Evolutionary conservation across 805 yeast species (phyloP).

Genomic region (Ogataea salicorniae): DNA sequence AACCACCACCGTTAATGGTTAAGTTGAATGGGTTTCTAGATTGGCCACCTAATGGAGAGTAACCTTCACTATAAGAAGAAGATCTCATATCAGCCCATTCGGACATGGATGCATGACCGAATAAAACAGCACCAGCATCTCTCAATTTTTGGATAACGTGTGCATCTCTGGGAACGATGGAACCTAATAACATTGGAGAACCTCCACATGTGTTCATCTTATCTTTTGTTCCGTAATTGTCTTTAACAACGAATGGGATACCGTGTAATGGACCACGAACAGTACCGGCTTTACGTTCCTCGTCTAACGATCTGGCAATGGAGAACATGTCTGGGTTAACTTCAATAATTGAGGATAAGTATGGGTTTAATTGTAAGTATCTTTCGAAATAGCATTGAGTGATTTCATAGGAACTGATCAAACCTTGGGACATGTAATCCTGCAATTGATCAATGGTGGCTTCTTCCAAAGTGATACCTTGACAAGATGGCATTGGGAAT

Average conservation of each 20-base stretch:
- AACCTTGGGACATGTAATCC: slow-evolving; percentile 19
- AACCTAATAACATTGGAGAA: slow-evolving; percentile 22
- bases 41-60: slow-evolving; percentile 27
- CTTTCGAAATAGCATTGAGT: slow-evolving; percentile 22
- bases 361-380: slow-evolving; percentile 22
- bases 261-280: slow-evolving; percentile 27
- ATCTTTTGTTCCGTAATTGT: slow-evolving; percentile 27
- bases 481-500: slow-evolving; percentile 21
- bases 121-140: slow-evolving; percentile 27
- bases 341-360: slow-evolving; percentile 20
- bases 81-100: slow-evolving; percentile 31
- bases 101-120: slow-evolving; percentile 26
- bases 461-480: slow-evolving; percentile 24
- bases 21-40: slow-evolving; percentile 26
- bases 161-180: slow-evolving; percentile 29
- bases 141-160: slow-evolving; percentile 22
- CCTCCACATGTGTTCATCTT: slow-evolving; percentile 25
- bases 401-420: slow-evolving; percentile 19
- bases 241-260: slow-evolving; percentile 27
- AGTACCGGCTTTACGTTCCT: slow-evolving; percentile 21
- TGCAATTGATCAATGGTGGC: slow-evolving; percentile 29
- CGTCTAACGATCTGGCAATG: slow-evolving; percentile 22
- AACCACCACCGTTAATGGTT: slow-evolving; percentile 25
- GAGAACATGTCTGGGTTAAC: slow-evolving; percentile 24
- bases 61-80: slow-evolving; percentile 24